Percentiles rank a stretch among this genome's conserved stretches.
phyloP scores from a whole-genome alignment of 1,284 basidiomycete genomes.

The Ceratobasidium sp. region DNA sequence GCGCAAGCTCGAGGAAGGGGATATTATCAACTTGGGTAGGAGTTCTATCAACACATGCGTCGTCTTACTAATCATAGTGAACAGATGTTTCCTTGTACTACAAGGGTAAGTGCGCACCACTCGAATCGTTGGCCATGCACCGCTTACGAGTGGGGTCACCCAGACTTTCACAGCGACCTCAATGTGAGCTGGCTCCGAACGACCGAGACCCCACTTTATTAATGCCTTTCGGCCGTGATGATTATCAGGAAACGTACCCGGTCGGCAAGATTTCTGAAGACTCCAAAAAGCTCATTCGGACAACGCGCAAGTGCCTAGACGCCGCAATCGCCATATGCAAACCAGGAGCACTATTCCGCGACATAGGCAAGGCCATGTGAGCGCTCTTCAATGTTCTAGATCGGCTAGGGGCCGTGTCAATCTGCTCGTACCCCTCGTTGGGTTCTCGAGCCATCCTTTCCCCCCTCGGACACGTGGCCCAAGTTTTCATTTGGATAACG shows the following conservation, averaged over 20 bases:
- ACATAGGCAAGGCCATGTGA: slow-evolving; percentile 81
- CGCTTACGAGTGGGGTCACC: slow-evolving; percentile 2
- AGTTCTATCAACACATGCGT: slow-evolving; percentile 44
- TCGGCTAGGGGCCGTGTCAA: slow-evolving; percentile 20
- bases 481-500: neutral
- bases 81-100: slow-evolving; percentile 71
- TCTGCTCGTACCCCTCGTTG: slow-evolving; percentile 11
- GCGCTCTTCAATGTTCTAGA: slow-evolving; percentile 50
- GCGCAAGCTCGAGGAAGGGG: slow-evolving; percentile 83
- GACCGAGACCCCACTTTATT: slow-evolving; percentile 47
- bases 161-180: slow-evolving; percentile 88
- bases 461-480: slow-evolving; percentile 22
- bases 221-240: neutral
- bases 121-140: slow-evolving; percentile 7
- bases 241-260: slow-evolving; percentile 66
- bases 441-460: slow-evolving; percentile 12
- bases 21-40: slow-evolving; percentile 90
- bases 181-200: slow-evolving; percentile 62
- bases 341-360: slow-evolving; percentile 85
- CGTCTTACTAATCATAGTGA: slow-evolving; percentile 18
- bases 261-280: slow-evolving; percentile 87
- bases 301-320: slow-evolving; percentile 80
- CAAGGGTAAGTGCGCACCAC: slow-evolving; percentile 59
- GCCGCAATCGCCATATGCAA: slow-evolving; percentile 89
- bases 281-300: slow-evolving; percentile 78